Evolutionary conservation across 257 asterid species (phyloP).

Genomic region (Rubia yunnanensis): DNA sequence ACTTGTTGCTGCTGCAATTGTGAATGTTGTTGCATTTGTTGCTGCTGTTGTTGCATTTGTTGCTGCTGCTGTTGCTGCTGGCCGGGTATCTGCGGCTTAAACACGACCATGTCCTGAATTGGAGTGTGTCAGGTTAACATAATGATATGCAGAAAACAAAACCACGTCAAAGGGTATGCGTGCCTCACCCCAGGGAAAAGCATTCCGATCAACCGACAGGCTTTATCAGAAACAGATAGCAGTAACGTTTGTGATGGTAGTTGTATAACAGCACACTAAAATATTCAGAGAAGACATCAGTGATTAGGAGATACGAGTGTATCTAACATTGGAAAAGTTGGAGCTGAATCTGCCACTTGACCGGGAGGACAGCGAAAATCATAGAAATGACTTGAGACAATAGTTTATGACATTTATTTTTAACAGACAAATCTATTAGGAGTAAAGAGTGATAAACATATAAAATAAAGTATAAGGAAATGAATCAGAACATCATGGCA

Average conservation of each 20-base stretch:
- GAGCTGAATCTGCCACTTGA: too few species aligned
- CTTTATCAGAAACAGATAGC: slow-evolving; percentile 75
- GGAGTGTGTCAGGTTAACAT: background rate
- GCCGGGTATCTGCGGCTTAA: slow-evolving; percentile 65
- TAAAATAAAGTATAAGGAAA: background rate
- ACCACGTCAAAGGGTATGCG: background rate
- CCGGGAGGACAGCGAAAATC: background rate
- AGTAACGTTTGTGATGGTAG: slow-evolving; percentile 82
- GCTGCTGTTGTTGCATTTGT: slow-evolving; percentile 21
- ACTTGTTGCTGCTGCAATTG: slow-evolving; percentile 29
- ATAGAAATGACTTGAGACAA: background rate
- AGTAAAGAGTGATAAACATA: background rate
- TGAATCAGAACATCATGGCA: background rate
- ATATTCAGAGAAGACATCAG: slow-evolving; percentile 9
- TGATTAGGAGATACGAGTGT: background rate
- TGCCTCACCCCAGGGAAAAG: slow-evolving; percentile 82
- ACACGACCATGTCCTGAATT: slow-evolving; percentile 74
- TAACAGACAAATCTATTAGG: background rate
- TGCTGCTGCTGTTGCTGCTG: slow-evolving; percentile 31
- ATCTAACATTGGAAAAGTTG: background rate
- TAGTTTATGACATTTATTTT: background rate
- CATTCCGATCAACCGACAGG: slow-evolving; percentile 79
- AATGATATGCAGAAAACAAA: background rate
- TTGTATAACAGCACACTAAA: slow-evolving; percentile 86
- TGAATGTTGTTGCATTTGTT: slow-evolving; percentile 16